Base-by-base conservation (phyloP, 805 yeast genomes). In the Saccharomycopsis sp. region DNA sequence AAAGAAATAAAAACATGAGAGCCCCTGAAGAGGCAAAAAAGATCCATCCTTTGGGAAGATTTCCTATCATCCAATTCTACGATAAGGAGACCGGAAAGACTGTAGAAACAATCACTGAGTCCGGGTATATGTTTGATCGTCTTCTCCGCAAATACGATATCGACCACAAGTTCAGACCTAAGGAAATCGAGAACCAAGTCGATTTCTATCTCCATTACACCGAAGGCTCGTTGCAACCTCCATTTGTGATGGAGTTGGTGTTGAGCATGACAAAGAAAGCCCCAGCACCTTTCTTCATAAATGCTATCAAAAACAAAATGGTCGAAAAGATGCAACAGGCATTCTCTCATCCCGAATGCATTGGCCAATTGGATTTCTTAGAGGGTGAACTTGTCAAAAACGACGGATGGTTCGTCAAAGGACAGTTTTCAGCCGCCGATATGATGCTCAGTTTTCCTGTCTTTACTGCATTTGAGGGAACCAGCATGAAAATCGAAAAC, bases 141-240 rank as follows among this genome's bases (percentile, higher is more conserved):
- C 65, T 86, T 29, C 69, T 83, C 54, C 66, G 68, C 22, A 70
- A 81, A 60, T 84, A 77, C 65, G 89, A 85, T 64, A 65, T 66
- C 22, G 63, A 67, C 1, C 67, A 73, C 15, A 71, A 67, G 20
- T 70, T 83, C 56, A 67, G 63, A 7, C 79, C 81, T 52, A 75
- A 68, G 5, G 73, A 74, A 3, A 81, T 77, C 20, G 69, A 70
- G 52, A 76, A 77, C 19, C 59, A 69, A 47, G 77, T 81, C 41
- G 79, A 78, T 59, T 85, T 79, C 66, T 83, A 71, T 62, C 69
- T 81, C 50, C 82, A 81, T 65, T 82, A 78, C 64, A 68, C 79
- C n/a, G 93, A 87, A 68, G 87, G 84, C 0, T 76, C 87, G 22
- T 67, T 86, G 17, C 84, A 80, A 67, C 81, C 82, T 3, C 70